Percentiles rank a stretch among this genome's conserved stretches.
Conservation (phyloP, 768 basidiomycete genomes). For the Boletus subparvulus region DNA sequence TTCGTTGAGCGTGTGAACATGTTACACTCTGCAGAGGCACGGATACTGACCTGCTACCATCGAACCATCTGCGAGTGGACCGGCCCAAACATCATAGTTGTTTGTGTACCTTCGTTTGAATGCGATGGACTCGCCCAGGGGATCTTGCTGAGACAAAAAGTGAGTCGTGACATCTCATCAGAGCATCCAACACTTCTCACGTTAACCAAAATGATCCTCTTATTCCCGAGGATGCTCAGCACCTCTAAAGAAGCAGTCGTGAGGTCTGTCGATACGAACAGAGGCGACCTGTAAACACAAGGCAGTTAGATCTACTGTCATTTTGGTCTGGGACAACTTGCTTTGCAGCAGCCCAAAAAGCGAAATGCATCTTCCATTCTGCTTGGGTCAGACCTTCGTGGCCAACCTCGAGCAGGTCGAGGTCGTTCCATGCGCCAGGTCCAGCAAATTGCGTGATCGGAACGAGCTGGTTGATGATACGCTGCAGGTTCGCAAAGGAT, state of each 20-base stretch:
- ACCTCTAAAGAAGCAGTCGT: neutral
- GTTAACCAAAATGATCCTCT: slow-evolving; percentile 6
- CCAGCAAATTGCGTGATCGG: slow-evolving; percentile 50
- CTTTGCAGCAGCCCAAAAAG: slow-evolving; percentile 16
- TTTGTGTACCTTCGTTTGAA: slow-evolving; percentile 13
- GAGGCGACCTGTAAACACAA: slow-evolving; percentile 7
- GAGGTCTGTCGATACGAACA: slow-evolving; percentile 11
- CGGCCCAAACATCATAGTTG: slow-evolving; percentile 7
- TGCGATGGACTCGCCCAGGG: slow-evolving; percentile 4
- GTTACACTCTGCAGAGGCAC: neutral
- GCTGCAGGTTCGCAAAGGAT: slow-evolving; percentile 11
- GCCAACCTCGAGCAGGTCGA: slow-evolving; percentile 55
- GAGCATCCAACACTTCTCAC: neutral
- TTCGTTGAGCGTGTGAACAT: neutral
- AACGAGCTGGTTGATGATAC: slow-evolving; percentile 30
- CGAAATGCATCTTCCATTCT: slow-evolving; percentile 13
- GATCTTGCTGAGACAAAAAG: slow-evolving; percentile 8
- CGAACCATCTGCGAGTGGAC: slow-evolving; percentile 5
- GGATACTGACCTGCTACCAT: slow-evolving; percentile 1
- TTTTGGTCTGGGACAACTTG: neutral
- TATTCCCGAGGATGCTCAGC: slow-evolving; percentile 6
- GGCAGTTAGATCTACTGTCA: neutral
- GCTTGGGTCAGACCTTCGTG: slow-evolving; percentile 40
- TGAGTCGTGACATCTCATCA: neutral
- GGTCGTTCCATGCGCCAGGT: slow-evolving; percentile 48